Percentiles rank a stretch among this genome's conserved stretches.
Conservation (phyloP, 2,329 filamentous ascomycete genomes). For the Aspergillus cejpii region DNA sequence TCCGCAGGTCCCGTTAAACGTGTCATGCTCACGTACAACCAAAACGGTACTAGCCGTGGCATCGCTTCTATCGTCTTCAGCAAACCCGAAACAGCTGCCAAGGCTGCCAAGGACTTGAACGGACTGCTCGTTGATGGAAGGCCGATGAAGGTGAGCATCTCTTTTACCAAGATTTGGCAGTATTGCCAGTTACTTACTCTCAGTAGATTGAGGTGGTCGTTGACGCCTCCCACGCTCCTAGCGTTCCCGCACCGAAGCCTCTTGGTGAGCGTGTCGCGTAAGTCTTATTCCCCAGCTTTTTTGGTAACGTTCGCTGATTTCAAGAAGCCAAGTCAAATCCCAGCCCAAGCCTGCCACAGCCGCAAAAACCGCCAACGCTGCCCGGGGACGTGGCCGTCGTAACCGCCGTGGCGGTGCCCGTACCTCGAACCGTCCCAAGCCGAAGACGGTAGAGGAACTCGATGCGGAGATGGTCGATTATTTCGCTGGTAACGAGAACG, state of each 20-base stretch:
- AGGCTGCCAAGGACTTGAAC: constrained; percentile 77
- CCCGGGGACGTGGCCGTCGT: constrained; percentile 38
- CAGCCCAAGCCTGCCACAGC: constrained; percentile 76
- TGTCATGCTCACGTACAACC: constrained; percentile 86
- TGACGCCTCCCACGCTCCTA: constrained; percentile 64
- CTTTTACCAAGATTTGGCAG: neutral
- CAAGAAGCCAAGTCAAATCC: constrained; percentile 54
- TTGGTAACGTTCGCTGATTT: constrained; percentile 18
- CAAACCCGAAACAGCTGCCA: constrained; percentile 72
- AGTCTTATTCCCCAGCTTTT: constrained; percentile 17
- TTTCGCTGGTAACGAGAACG: constrained; percentile 50
- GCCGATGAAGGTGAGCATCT: constrained; percentile 69
- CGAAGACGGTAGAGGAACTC: constrained; percentile 90
- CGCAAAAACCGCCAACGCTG: constrained; percentile 57
- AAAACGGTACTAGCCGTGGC: constrained; percentile 83
- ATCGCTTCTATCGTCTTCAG: constrained; percentile 84
- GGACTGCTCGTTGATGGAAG: constrained; percentile 83
- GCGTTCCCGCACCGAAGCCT: constrained; percentile 61
- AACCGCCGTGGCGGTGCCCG: constrained; percentile 49
- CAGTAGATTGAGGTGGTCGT: constrained; percentile 81
- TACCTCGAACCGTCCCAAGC: constrained; percentile 60
- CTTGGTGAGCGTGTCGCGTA: constrained; percentile 80
- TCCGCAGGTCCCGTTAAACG: constrained; percentile 85
- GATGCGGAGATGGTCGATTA: constrained; percentile 98
- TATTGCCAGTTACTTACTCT: constrained; percentile 10